Evolutionary conservation across 352 stramenopile genomes (phyloP).

Genomic region (Phytophthora foliorum): DNA sequence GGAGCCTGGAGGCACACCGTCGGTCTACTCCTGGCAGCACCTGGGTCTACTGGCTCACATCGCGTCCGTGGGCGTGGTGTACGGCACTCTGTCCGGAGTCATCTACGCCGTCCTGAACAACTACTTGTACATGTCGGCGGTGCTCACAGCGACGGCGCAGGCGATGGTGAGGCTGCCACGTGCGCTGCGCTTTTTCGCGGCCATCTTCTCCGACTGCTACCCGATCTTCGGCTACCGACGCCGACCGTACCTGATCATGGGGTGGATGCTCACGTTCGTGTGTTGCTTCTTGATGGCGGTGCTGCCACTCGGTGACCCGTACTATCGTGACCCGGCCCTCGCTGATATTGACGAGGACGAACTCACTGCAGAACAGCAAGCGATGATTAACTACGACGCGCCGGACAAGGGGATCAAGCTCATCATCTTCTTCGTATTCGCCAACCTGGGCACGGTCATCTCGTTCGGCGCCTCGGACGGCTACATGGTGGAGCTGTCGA

Average conservation of each 20-base stretch:
- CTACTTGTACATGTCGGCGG: constrained; percentile 69
- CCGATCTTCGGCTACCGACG: constrained; percentile 85
- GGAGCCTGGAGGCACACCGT: constrained; percentile 44
- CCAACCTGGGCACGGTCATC: constrained; percentile 81
- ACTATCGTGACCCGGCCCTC: constrained; percentile 47
- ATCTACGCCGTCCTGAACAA: constrained; percentile 70
- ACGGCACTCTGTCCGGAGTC: constrained; percentile 45
- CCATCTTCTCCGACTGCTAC: constrained; percentile 80
- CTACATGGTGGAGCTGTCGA: constrained; percentile 64
- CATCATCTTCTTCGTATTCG: constrained; percentile 74
- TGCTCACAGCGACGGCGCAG: constrained; percentile 52
- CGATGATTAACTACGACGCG: constrained; percentile 52
- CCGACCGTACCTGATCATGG: constrained; percentile 84
- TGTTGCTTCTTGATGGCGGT: constrained; percentile 58
- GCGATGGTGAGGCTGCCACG: constrained; percentile 55
- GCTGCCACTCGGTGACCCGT: constrained; percentile 56
- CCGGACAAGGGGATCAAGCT: constrained; percentile 54
- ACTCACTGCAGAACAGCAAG: constrained; percentile 43
- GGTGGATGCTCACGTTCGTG: constrained; percentile 57
- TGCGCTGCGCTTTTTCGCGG: constrained; percentile 62
- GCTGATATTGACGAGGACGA: constrained; percentile 36
- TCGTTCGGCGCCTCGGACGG: constrained; percentile 78
- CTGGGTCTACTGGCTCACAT: constrained; percentile 61
- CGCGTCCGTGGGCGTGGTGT: constrained; percentile 53
- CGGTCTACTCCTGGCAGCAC: constrained; percentile 49